Evolutionary conservation across 805 yeast species (phyloP), one percentile per base, ranked within the genome.

Genomic region (Cephaloascus fragrans): DNA sequence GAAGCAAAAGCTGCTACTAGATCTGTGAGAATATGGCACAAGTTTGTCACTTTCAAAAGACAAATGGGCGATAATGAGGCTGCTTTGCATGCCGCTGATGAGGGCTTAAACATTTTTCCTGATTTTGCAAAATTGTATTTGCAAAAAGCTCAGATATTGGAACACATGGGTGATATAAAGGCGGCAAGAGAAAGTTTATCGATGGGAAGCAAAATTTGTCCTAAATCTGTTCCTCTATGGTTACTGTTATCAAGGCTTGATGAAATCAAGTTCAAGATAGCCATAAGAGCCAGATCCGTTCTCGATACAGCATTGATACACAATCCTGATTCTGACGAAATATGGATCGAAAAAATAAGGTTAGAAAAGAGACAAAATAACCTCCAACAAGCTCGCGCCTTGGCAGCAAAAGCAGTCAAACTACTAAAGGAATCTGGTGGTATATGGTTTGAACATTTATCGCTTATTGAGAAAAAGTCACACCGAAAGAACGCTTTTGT

Each of bases 371-470:
- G 69, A 19, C 56, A 64, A 3, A 64, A 71, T 0, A 79, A 81
- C 43, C 26, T 50, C 6, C 53, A 61, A 1, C 79, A 76, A 37
- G 85, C 83, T 0, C 57, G 70, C 20, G 68, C 69, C 31, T 49
- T 83, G 12, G 51, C 82, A 3, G 67, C 78, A 3, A 73, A 68
- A 41, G 89, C 83, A 1, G 55, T 85, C 10, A 72, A 73, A 43
- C 57, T 61, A 15, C 67, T 76, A 33, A 89, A 93, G 0, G 44
- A 56, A 0, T 75, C 83, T 1, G 71, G 89, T 0, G 26, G 52
- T 3, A 50, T 90, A 4, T 87, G 96, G 96, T 54, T 72, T 2
- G 78, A 75, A 44, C 67, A 75, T 38, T 64, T 90, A 12, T 52
- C 57, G 10, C 51, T 66, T 44, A 53, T 71, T 40, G 56, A 67